Base-by-base conservation (phyloP, 1,284 basidiomycete species). In the Fomitopsis palustris region DNA sequence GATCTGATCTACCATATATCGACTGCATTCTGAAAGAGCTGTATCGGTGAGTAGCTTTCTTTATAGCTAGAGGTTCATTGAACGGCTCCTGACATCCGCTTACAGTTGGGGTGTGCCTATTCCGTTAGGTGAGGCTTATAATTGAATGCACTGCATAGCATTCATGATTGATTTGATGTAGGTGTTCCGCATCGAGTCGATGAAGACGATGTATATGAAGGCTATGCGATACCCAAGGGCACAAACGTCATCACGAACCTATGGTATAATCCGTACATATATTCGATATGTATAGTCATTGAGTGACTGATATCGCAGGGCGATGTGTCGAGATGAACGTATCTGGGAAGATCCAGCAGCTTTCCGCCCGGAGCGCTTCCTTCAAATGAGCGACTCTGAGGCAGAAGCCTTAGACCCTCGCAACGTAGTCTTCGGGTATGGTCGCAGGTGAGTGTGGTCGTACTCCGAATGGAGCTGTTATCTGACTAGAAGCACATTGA, bases 11-110 rank as follows among this genome's bases (percentile, higher is more conserved):
- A 57, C 73, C 73, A 0, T 77, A 75, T 61, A 57, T 76, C 9
- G 64, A 70, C 17, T 70, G 70, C 8, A 60, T 73, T 16, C 57
- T 75, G n/a, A 70, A 68, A 54, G 76, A 78, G 61, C 62, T 68
- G 2, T 52, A 49, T 60, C 54, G 53, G 60, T 64, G 57, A 25
- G 59, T 62, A 19, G 7, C 17, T 2, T 6, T 2, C 12, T 7
- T n/a, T 12, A 4, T 4, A 14, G 7, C n/a, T 2, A 27, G 1
- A 4, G 10, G 2, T 2, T 25, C 4, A 29, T 19, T 42, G 59
- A n/a, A n/a, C n/a, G n/a, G 4, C 29, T 33, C 42, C 38, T 53
- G 14, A 17, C 4, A 17, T 17, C 19, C 8, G 5, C 12, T 6
- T 12, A 4, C 19, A 47, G 45, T 17, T 47, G 45, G 45, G 1